phyloP scores from a whole-genome alignment of 2,329 filamentous ascomycete species.

The Coniochaeta sp. region DNA sequence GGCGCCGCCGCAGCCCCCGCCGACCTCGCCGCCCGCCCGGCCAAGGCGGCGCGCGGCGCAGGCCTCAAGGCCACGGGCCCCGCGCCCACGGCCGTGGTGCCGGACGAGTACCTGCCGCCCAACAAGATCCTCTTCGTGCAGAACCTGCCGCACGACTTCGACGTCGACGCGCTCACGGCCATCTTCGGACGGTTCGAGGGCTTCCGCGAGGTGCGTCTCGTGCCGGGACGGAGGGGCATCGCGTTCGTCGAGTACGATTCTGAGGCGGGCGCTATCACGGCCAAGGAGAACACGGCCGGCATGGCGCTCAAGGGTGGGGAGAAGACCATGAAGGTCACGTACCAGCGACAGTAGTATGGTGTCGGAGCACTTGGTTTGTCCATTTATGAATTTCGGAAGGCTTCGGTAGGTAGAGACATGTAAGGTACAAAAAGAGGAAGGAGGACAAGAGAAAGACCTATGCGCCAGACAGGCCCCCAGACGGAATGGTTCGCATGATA shows the following conservation, averaged over 20 bases:
- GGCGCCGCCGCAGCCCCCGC: slow-evolving; percentile 29
- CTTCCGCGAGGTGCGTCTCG: slow-evolving; percentile 85
- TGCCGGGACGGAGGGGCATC: slow-evolving; percentile 80
- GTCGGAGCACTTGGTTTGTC: neutral
- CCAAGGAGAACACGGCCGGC: slow-evolving; percentile 87
- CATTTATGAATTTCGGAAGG: neutral
- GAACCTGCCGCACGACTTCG: slow-evolving; percentile 82
- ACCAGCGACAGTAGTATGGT: slow-evolving; percentile 69
- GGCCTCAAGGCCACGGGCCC: slow-evolving; percentile 72
- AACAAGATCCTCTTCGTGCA: slow-evolving; percentile 96
- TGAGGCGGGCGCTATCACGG: slow-evolving; percentile 81
- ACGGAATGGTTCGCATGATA: neutral
- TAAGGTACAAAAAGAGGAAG: neutral
- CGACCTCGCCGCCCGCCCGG: slow-evolving; percentile 40
- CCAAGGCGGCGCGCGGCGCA: slow-evolving; percentile 62
- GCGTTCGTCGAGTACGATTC: slow-evolving; percentile 96
- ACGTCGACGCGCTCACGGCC: slow-evolving; percentile 67
- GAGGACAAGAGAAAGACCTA: neutral
- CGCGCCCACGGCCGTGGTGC: slow-evolving; percentile 64
- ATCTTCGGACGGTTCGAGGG: slow-evolving; percentile 89
- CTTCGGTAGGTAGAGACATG: neutral
- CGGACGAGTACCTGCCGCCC: slow-evolving; percentile 95
- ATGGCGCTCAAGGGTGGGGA: slow-evolving; percentile 69
- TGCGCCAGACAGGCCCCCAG: neutral
- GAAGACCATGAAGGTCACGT: slow-evolving; percentile 88